These are phyloP conservation scores for Rubus parviflorus DNA, from an alignment of 306 rosid genomes.

Conservation along the genomic window DNA sequence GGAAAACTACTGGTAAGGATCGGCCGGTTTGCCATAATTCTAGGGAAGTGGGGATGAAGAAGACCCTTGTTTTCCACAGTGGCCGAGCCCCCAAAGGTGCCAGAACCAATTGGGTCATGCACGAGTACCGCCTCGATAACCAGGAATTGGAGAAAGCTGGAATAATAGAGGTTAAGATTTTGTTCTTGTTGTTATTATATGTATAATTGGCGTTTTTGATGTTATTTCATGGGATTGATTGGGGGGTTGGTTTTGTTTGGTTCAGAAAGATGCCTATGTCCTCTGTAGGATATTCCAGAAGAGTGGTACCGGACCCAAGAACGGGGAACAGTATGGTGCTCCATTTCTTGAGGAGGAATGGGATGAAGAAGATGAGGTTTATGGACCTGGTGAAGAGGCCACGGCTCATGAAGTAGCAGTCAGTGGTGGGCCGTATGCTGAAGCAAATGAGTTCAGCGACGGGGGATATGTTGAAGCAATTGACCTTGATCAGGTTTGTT, in stretches of 20 bases:
- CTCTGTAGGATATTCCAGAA: constrained; percentile 91
- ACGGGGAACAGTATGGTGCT: constrained; percentile 95
- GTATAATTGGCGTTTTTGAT: not conserved
- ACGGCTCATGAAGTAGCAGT: constrained; percentile 13
- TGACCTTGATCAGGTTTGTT: constrained; percentile 63
- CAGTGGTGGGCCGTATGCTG: constrained; percentile 29
- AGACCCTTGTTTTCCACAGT: constrained; percentile 77
- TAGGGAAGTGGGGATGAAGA: constrained; percentile 75
- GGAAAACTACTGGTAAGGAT: constrained; percentile 98
- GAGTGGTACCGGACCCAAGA: constrained; percentile 93
- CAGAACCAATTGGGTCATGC: constrained; percentile 96
- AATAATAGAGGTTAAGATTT: constrained; percentile 42
- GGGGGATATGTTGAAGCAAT: constrained; percentile 37
- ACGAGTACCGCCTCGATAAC: constrained; percentile 67
- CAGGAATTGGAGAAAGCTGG: constrained; percentile 61
- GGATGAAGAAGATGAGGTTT: constrained; percentile 55
- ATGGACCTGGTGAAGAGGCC: constrained; percentile 30
- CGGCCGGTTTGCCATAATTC: constrained; percentile 39
- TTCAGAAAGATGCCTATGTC: constrained; percentile 79
- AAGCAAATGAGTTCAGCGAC: constrained; percentile 31
- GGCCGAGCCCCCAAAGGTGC: constrained; percentile 82
- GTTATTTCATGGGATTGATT: constrained; percentile 28
- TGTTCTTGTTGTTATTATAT: not conserved
- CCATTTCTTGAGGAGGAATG: constrained; percentile 87
- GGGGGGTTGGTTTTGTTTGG: constrained; percentile 24